phyloP scores from a whole-genome alignment of 2,329 filamentous ascomycete genomes.

The Fusarium agapanthi region DNA sequence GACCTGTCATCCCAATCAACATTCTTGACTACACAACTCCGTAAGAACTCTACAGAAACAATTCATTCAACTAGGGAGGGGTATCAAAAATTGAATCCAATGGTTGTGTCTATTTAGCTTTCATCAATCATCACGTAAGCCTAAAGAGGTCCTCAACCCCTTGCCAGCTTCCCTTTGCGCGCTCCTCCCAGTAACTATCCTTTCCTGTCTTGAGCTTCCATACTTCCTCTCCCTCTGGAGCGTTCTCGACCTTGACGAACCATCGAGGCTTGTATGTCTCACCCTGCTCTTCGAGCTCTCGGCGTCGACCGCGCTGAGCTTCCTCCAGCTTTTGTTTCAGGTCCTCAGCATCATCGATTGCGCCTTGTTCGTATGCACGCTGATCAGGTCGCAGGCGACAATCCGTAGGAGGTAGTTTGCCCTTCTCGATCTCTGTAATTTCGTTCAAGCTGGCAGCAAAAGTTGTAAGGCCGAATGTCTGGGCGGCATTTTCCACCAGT shows the following conservation, averaged over 20 bases:
- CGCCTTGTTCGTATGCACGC: conserved; percentile 81
- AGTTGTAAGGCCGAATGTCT: conserved; percentile 86
- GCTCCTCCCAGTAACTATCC: conserved; percentile 94
- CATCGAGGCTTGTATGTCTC: conserved; percentile 80
- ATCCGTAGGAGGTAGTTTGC: conserved; percentile 81
- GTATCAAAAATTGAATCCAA: conserved; percentile 21
- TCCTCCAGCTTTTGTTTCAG: conserved; percentile 88
- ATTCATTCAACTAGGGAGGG: conserved; percentile 5
- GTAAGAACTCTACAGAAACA: background rate
- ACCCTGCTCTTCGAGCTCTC: conserved; percentile 77
- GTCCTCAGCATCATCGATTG: conserved; percentile 83
- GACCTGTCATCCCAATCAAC: background rate
- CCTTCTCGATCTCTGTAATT: conserved; percentile 80
- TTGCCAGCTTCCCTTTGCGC: conserved; percentile 73
- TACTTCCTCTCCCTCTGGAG: conserved; percentile 69
- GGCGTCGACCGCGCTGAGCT: conserved; percentile 77
- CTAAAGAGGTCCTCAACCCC: conserved; percentile 62
- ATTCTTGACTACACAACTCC: background rate
- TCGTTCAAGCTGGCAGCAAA: conserved; percentile 92
- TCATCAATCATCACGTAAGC: conserved; percentile 34
- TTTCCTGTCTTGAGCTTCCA: conserved; percentile 82
- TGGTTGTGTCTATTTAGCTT: conserved; percentile 14
- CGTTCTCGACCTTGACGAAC: conserved; percentile 78
- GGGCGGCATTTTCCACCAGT: conserved; percentile 80
- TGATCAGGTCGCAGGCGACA: conserved; percentile 87